These are phyloP conservation scores for Cladophialophora bantiana DNA, from an alignment of 2,329 filamentous ascomycete genomes.

Conservation along the genomic window DNA sequence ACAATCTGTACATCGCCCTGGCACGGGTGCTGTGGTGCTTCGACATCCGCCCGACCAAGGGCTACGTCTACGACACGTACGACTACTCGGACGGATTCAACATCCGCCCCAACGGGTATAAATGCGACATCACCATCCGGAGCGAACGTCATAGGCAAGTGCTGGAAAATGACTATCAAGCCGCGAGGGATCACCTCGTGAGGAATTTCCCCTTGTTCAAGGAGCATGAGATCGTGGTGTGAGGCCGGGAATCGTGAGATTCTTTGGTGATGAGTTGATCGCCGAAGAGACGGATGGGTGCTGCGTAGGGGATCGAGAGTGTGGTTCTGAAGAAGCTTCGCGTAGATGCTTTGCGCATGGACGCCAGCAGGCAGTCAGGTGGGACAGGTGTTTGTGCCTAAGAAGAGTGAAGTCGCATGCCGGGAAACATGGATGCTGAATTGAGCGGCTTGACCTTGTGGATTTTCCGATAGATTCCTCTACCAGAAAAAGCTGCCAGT, in stretches of 20 bases:
- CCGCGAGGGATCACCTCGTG: conserved; percentile 24
- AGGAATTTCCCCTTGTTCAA: conserved; percentile 35
- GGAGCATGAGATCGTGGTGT: conserved; percentile 37
- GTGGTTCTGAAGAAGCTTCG: background rate
- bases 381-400: background rate
- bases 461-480: background rate
- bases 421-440: background rate
- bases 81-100: conserved; percentile 37
- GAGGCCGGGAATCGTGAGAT: background rate
- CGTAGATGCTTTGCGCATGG: background rate
- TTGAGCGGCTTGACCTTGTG: background rate
- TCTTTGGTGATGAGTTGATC: background rate
- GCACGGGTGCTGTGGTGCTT: conserved; percentile 64
- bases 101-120: conserved; percentile 31
- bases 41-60: conserved; percentile 48
- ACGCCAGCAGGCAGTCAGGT: background rate
- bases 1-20: conserved; percentile 61
- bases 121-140: conserved; percentile 32
- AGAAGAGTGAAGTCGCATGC: background rate
- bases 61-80: conserved; percentile 33
- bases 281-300: background rate
- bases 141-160: conserved; percentile 24
- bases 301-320: background rate
- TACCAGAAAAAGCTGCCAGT: background rate
- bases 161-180: conserved; percentile 25